Base-by-base conservation (phyloP, 352 stramenopile species). In the Pythium phragmitis region DNA sequence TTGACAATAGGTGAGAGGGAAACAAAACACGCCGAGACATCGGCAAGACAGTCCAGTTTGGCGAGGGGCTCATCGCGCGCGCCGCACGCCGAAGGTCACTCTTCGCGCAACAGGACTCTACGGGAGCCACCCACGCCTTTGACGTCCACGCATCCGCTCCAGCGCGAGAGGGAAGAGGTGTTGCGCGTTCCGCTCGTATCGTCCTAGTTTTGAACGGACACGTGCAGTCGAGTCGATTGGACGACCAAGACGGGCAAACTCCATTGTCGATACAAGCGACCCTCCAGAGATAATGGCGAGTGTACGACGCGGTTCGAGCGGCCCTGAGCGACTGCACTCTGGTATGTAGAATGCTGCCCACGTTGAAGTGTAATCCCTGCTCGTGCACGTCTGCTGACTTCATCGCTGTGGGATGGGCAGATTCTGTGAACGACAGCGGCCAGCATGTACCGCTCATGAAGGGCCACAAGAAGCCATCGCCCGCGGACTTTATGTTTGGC, bases 401-500 rank as follows among this genome's bases (percentile, higher is more conserved):
- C 26, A 9, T 55, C 4, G 36, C n/a, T 60, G 45, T 54, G 21
- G 30, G 41, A 47, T 45, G 41, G 21, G 45, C 39, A 68, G 62
- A 46, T 3, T 63, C 53, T 1, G 12, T 68, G 36, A 56, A 58
- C 26, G 52, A 68, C 16, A 54, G 54, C 11, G 62, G 62, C 5
- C 62, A 68, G 43, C 62, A 68, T 47, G 62, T 68, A 2, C 53
- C 62, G 26, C 48, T 50, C n/a, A 34, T 48, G 28, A 59, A 58
- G 23, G 54, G 39, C 28, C 47, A 57, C 23, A 68, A 68, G 62
- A 91, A 91, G 73, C 82, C 85, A 52, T 91, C 85, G 34, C 85
- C 88, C 0, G 77, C 84, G 7, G 89, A 96, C 72, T 96, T 96
- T 62, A 92, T 94, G 82, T 96, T 96, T 67, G 89, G 89, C 28